Base-by-base conservation (phyloP, 1,284 basidiomycete species). In the Microbotryomycetes sp. region DNA sequence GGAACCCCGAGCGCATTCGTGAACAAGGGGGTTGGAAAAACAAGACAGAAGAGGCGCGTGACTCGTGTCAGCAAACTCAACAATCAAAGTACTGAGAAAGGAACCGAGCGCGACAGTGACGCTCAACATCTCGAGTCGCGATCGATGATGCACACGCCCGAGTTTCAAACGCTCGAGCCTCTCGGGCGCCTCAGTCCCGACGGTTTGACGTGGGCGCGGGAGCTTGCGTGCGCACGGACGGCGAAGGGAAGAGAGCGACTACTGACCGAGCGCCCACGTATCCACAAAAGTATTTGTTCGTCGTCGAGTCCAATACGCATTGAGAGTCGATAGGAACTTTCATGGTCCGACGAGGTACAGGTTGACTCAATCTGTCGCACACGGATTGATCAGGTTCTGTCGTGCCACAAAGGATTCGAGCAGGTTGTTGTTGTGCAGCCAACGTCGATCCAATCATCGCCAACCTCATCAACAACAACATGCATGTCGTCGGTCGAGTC, bases 231-330 rank as follows among this genome's bases (percentile, higher is more conserved):
- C n/a, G 36, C 36, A 19, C 36, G 36, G 19, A 42, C 19, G 36
- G 9, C 12, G 36, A 19, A 19, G 36, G 19, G 19, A 42, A 42
- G 36, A 42, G 36, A 19, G 36, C 12, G 36, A 42, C 36, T n/a
- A 45, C 63, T 49, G 22, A 65, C 63, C 23, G n/a, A 0, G 59
- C 63, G 12, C 63, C 63, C 14, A 31, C 22, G 56, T 57, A 65
- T 1, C 63, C 63, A 30, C 63, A 65, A 23, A 56, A 61, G 50
- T 30, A 65, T 1, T 57, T 59, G 0, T 42, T 7, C 6, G 32
- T n/a, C 16, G 47, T 49, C 14, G 36, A 42, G 36, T 57, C 60
- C 2, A 3, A 22, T 16, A 65, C 60, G 50, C 63, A 65, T 30
- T 56, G 14, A 1, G 49, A 31, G 30, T 55, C 54, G 59, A 61